Evolutionary conservation across 164 flowering plant species (phyloP), one percentile per base, ranked within the genome.

Genomic region (Nymphaea colorata): DNA sequence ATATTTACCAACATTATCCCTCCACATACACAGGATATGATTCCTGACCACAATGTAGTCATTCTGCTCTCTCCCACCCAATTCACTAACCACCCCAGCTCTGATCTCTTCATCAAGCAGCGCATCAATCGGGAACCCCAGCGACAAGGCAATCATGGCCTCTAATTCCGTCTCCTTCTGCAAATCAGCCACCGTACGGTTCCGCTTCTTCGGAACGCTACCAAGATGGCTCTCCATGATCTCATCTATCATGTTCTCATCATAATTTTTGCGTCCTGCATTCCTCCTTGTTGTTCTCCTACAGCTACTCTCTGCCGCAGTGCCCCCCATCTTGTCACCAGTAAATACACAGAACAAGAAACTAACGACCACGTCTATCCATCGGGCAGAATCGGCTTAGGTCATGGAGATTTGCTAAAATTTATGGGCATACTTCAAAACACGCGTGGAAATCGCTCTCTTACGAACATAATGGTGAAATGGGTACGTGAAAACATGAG

Each of bases 21-120:
- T 84, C 98, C 99, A 91, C 66, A 77, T 84, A 0, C 87, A 83
- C 67, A 94, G 79, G 42, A 91, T 91, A 75, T 94, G 99, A 69
- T 94, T 94, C 77, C 99, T 81, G 61, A 94, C 88, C 71, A 94
- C 96, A 70, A 91, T 91, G 69, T 94, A 94, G 71, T 94, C 88
- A 74, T 88, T 89, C 72, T 86, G 91, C 78, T 91, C 92, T 62
- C 83, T 88, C 64, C 99, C 97, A 71, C 86, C 96, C 71, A 87
- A 77, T 68, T 82, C 80, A 42, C 76, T 76, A 43, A 93, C 94
- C 45, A 91, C 98, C 70, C 90, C 87, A 59, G 91, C 93, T 69
- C 67, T 53, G 71, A 91, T 85, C 75, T 91, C 97, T 69, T 91
- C 97, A 17, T 82, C 89, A 41, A 86, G 82, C 71, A 93, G 74